A percentile compares a stretch with the other conserved stretches of the same genome.
Evolutionary conservation across 2,329 filamentous ascomycete species (phyloP).

Genomic region (Scedosporium apiospermum): DNA sequence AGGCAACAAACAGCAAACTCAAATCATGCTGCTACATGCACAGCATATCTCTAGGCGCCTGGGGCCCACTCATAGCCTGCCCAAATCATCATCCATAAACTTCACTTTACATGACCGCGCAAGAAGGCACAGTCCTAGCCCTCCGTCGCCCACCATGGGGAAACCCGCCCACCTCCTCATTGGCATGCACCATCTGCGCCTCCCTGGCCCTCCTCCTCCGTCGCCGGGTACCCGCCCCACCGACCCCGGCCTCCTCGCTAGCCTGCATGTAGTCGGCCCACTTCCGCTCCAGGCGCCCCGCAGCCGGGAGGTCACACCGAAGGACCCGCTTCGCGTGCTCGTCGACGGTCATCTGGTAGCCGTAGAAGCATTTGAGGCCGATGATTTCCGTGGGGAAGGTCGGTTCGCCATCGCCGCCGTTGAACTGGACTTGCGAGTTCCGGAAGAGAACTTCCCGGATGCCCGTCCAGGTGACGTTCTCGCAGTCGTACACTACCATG

Average conservation of each 20-base stretch:
- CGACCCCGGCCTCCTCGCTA: slow-evolving; percentile 69
- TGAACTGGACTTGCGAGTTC: slow-evolving; percentile 64
- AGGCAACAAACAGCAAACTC: neutral
- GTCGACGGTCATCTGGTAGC: slow-evolving; percentile 89
- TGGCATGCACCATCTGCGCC: slow-evolving; percentile 68
- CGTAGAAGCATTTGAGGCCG: slow-evolving; percentile 85
- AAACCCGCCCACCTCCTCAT: slow-evolving; percentile 64
- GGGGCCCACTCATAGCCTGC: neutral
- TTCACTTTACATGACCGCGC: slow-evolving; percentile 49
- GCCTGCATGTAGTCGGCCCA: slow-evolving; percentile 95
- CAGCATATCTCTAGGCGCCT: too few species aligned
- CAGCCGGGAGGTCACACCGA: slow-evolving; percentile 63
- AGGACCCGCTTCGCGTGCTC: slow-evolving; percentile 85
- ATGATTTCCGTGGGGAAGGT: slow-evolving; percentile 72
- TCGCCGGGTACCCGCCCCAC: slow-evolving; percentile 56
- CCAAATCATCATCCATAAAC: neutral
- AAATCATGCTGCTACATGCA: neutral
- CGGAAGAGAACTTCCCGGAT: slow-evolving; percentile 77
- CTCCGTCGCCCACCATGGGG: slow-evolving; percentile 45
- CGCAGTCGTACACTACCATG: slow-evolving; percentile 83
- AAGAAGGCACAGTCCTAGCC: slow-evolving; percentile 54
- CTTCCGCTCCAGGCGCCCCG: slow-evolving; percentile 72
- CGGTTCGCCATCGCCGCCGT: slow-evolving; percentile 25
- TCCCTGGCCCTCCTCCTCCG: slow-evolving; percentile 71
- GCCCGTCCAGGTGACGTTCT: slow-evolving; percentile 86